phyloP scores from a whole-genome alignment of 768 basidiomycete species.

The Auricularia heimuer region DNA sequence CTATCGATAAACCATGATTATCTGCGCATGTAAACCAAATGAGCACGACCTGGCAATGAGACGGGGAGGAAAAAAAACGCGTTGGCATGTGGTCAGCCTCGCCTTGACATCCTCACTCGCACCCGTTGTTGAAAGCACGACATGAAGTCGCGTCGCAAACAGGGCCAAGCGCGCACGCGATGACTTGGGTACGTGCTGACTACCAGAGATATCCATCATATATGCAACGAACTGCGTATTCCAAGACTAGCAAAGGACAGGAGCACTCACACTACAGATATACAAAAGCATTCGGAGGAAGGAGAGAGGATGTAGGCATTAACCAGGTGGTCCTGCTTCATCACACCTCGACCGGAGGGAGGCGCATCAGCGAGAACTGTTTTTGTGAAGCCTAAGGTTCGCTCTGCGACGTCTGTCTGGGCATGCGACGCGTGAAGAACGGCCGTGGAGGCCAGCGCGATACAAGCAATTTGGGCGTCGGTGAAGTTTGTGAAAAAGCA shows the following conservation, averaged over 20 bases:
- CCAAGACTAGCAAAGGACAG: background rate
- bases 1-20: background rate
- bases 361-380: background rate
- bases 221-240: background rate
- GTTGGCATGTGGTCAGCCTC: background rate
- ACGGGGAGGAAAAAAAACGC: background rate
- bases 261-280: background rate
- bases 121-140: background rate
- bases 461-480: background rate
- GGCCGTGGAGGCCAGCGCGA: background rate
- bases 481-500: background rate
- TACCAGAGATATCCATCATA: slow-evolving; percentile 2
- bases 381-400: background rate
- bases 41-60: background rate
- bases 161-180: background rate
- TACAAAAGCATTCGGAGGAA: background rate
- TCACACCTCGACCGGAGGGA: slow-evolving; percentile 1
- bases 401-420: slow-evolving; percentile 1
- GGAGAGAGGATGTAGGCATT: background rate
- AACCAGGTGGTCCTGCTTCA: slow-evolving; percentile 2
- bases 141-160: background rate
- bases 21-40: background rate
- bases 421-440: background rate
- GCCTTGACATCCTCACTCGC: background rate
- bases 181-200: background rate